These are phyloP conservation scores for Pyricularia grisea DNA, from an alignment of 2,329 filamentous ascomycete genomes.

Conservation along the genomic window DNA sequence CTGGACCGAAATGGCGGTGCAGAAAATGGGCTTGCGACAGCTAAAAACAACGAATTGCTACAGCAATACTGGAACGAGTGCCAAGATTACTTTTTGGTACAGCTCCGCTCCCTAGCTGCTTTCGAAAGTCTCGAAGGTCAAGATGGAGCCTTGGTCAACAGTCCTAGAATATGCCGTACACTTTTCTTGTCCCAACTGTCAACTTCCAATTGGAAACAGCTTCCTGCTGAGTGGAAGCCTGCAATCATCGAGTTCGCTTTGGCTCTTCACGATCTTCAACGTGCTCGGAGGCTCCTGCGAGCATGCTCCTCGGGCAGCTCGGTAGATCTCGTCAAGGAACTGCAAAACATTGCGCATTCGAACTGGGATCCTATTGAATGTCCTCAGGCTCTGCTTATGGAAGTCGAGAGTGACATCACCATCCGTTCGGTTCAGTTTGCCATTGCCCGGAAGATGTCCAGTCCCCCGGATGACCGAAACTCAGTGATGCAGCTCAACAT, in stretches of 20 bases:
- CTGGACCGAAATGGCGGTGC: not conserved
- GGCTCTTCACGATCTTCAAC: constrained; percentile 29
- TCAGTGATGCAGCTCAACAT: constrained; percentile 59
- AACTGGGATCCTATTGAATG: constrained; percentile 42
- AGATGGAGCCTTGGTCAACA: not conserved
- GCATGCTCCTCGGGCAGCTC: constrained; percentile 10
- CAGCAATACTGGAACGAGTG: not conserved
- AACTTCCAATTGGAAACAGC: constrained; percentile 1
- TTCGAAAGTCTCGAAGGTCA: not conserved
- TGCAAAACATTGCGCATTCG: constrained; percentile 39
- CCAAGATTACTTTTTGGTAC: not conserved
- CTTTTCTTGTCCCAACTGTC: constrained; percentile 2
- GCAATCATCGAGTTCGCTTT: constrained; percentile 29
- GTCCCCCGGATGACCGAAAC: constrained; percentile 29
- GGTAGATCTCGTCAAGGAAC: constrained; percentile 28
- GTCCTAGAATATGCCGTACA: not conserved
- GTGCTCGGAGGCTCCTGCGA: constrained; percentile 27
- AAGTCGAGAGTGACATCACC: constrained; percentile 52
- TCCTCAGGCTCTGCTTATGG: constrained; percentile 55
- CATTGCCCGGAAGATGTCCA: constrained; percentile 47
- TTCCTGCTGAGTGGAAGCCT: constrained; percentile 23
- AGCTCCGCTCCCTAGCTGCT: not conserved
- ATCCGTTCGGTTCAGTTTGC: constrained; percentile 50
- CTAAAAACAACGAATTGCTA: not conserved
- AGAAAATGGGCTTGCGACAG: not conserved